Base-by-base conservation (phyloP, 2,329 filamentous ascomycete species). In the Daldinia sp. region DNA sequence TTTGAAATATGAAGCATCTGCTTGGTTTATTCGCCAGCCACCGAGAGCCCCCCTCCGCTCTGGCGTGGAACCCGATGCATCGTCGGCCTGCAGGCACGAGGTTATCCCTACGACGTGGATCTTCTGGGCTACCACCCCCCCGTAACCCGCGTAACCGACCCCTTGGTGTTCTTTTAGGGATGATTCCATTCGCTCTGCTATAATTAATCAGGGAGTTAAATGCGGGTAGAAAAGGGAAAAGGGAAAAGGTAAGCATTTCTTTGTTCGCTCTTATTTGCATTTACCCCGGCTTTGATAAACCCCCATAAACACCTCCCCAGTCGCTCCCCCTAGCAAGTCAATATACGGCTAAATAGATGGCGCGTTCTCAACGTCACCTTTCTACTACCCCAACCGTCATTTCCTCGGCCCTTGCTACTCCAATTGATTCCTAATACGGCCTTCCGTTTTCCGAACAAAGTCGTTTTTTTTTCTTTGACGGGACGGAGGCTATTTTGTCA, bases 301-400 rank as follows among this genome's bases (percentile, higher is more conserved):
- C 63, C 57, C 26, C 46, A 6, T 50, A 50, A 30, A 50, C 46
- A 50, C 13, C 46, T 10, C 46, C 46, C 67, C 56, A 59, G 70
- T 23, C 58, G 63, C 63, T 33, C 51, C 60, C 56, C 60, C 57
- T 28, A 62, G 64, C 53, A 41, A 60, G 50, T 9, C 62, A 70
- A 75, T 77, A 73, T 76, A 73, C 74, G 75, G 75, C 75, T 77
- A 77, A 77, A 77, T 77, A 46, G 72, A 58, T 46, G 39, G 55
- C 63, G 59, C 56, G 60, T 62, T 63, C 57, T 63, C 68, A 71
- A 69, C 70, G 71, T 76, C 72, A 72, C 72, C 63, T 73, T 62
- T 68, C 57, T 72, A 26, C 67, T 68, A 65, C 70, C 67, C 58
- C 65, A 70, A 64, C 60, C 51, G 48, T 65, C 66, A 69, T 69